Conservation (phyloP, 495 filamentous ascomycete species). For the Aspergillus sclerotiicarbonarius region DNA sequence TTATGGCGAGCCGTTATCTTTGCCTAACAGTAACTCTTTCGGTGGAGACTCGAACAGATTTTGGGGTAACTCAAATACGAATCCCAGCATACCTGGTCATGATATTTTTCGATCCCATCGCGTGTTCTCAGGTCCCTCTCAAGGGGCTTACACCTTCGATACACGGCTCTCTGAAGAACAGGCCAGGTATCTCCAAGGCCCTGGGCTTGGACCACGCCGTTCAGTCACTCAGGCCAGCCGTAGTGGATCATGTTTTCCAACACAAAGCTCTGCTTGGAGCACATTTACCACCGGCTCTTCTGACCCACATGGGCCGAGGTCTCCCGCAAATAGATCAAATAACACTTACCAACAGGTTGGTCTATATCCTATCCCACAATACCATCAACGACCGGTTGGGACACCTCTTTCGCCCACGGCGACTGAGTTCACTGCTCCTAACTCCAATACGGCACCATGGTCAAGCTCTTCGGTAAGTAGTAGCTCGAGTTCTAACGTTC, state of each 20-base stretch:
- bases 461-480: conserved; percentile 43
- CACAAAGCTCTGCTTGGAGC: conserved; percentile 32
- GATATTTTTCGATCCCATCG: conserved; percentile 34
- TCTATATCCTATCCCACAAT: conserved; percentile 53
- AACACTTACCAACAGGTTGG: conserved; percentile 46
- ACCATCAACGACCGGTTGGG: conserved; percentile 70
- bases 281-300: conserved; percentile 33
- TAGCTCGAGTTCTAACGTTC: background rate
- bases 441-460: conserved; percentile 48
- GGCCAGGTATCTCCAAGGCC: conserved; percentile 29
- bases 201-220: conserved; percentile 36
- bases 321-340: conserved; percentile 36
- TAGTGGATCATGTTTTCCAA: conserved; percentile 35
- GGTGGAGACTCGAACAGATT: conserved; percentile 31
- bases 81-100: conserved; percentile 20
- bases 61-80: conserved; percentile 28
- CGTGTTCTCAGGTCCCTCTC: conserved; percentile 40
- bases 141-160: conserved; percentile 32
- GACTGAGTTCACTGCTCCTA: conserved; percentile 65
- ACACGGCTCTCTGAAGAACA: conserved; percentile 31
- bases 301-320: conserved; percentile 19
- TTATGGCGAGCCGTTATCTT: conserved; percentile 26
- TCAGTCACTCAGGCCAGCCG: conserved; percentile 39
- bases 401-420: conserved; percentile 84
- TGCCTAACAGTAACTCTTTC: conserved; percentile 21